Percentiles rank a stretch among this genome's conserved stretches.
phyloP scores from a whole-genome alignment of 2,329 filamentous ascomycete genomes.

The Aspergillus pseudonomiae region DNA sequence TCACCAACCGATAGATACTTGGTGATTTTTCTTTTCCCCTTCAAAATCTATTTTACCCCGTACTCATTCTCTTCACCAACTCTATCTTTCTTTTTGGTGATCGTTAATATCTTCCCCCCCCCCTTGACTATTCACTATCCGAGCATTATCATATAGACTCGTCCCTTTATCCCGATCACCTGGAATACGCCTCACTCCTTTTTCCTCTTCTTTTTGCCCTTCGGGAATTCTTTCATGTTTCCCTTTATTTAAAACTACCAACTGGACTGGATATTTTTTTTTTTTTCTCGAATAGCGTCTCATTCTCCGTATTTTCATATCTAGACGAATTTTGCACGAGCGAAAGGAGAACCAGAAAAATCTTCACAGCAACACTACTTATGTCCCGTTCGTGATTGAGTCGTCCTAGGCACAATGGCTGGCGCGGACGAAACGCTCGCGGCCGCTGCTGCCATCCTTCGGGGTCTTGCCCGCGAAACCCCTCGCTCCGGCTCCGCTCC shows the following conservation, averaged over 20 bases:
- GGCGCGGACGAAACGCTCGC: slow-evolving; percentile 51
- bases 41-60: slow-evolving; percentile 5
- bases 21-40: slow-evolving; percentile 2
- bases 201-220: slow-evolving; percentile 4
- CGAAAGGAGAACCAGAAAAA: slow-evolving; percentile 9
- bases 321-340: slow-evolving; percentile 10
- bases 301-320: slow-evolving; percentile 5
- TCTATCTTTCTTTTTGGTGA: slow-evolving; percentile 5
- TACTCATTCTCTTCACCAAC: slow-evolving; percentile 1
- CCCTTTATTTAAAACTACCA: slow-evolving; percentile 5
- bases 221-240: slow-evolving; percentile 4
- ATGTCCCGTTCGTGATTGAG: slow-evolving; percentile 28
- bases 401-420: slow-evolving; percentile 47
- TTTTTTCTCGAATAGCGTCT: slow-evolving; percentile 1
- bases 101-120: background rate
- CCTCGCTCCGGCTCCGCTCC: slow-evolving; percentile 37
- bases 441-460: slow-evolving; percentile 50
- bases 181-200: slow-evolving; percentile 4
- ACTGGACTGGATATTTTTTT: background rate
- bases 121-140: background rate
- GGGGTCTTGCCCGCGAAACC: slow-evolving; percentile 48
- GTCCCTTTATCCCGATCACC: background rate
- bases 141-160: background rate
- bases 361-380: slow-evolving; percentile 17
- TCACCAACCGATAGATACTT: background rate